These are phyloP conservation scores for Solanum bulbocastanum DNA, from an alignment of 257 asterid species.

Conservation along the genomic window DNA sequence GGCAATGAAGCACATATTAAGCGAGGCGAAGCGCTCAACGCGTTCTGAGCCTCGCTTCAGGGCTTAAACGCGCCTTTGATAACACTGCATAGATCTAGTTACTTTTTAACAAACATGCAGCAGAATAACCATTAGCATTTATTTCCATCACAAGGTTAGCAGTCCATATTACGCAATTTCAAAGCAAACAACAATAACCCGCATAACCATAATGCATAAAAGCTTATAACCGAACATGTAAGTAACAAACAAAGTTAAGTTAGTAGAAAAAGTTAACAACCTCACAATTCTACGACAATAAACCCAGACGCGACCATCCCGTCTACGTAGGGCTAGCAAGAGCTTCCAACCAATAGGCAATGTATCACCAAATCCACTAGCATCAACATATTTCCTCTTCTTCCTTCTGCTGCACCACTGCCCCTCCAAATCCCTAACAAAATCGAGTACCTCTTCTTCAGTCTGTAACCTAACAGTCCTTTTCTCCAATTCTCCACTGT, in stretches of 20 bases:
- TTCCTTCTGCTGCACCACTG: slow-evolving; percentile 92
- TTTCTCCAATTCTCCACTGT: slow-evolving; percentile 44
- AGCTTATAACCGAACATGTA: background rate
- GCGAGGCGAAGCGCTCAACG: background rate
- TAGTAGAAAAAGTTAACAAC: slow-evolving; percentile 21
- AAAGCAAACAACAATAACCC: background rate
- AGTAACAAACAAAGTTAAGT: background rate
- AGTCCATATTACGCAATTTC: background rate
- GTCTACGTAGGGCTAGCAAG: slow-evolving; percentile 74
- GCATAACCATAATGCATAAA: background rate
- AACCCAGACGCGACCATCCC: slow-evolving; percentile 50
- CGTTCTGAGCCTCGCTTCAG: background rate
- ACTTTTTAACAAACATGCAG: background rate
- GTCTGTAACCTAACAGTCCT: slow-evolving; percentile 58
- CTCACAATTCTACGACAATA: slow-evolving; percentile 76
- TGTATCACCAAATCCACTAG: slow-evolving; percentile 42
- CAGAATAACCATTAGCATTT: background rate
- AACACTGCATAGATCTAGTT: background rate
- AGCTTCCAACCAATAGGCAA: slow-evolving; percentile 85
- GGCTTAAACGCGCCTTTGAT: background rate
- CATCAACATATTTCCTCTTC: slow-evolving; percentile 86
- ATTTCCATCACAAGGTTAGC: background rate
- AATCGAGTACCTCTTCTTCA: slow-evolving; percentile 54
- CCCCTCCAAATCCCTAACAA: slow-evolving; percentile 66
- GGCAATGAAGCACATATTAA: background rate